A percentile compares a stretch with the other conserved stretches of the same genome.
These are phyloP conservation scores for Fusarium austroafricanum DNA, from an alignment of 2,329 filamentous ascomycete genomes.

Conservation along the genomic window DNA sequence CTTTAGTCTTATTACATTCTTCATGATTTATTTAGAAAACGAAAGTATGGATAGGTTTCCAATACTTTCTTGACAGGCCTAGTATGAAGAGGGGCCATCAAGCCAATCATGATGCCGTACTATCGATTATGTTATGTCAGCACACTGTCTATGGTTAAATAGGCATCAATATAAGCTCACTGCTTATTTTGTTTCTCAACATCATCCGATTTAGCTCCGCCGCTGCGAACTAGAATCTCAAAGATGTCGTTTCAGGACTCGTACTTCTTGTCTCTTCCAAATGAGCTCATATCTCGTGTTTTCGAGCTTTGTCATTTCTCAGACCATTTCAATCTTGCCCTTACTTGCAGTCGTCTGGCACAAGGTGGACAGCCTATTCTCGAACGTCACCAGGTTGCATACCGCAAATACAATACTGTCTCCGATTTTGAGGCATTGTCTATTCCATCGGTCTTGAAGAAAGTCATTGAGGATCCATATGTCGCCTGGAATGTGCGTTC, in stretches of 20 bases:
- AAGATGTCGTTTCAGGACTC: accelerated
- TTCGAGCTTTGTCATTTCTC: neutral
- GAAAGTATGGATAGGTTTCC: too few species aligned
- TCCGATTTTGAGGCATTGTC: neutral
- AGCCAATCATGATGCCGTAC: too few species aligned
- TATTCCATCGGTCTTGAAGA: neutral
- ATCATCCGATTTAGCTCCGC: too few species aligned
- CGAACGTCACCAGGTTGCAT: neutral
- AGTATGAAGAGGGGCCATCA: too few species aligned
- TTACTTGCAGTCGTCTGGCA: neutral
- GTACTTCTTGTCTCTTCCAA: neutral
- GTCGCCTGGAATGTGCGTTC: neutral
- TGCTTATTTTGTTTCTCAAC: too few species aligned
- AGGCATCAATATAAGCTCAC: too few species aligned
- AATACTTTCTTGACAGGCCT: too few species aligned
- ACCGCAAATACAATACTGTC: neutral
- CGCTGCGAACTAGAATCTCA: too few species aligned
- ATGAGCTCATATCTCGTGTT: neutral
- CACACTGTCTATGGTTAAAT: too few species aligned
- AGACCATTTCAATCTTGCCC: neutral
- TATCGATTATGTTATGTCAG: too few species aligned
- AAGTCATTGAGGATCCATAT: neutral
- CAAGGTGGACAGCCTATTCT: neutral
- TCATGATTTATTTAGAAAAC: too few species aligned
- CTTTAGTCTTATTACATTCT: too few species aligned